phyloP scores from a whole-genome alignment of 805 yeast species.

The Clavispora carvajalis region DNA sequence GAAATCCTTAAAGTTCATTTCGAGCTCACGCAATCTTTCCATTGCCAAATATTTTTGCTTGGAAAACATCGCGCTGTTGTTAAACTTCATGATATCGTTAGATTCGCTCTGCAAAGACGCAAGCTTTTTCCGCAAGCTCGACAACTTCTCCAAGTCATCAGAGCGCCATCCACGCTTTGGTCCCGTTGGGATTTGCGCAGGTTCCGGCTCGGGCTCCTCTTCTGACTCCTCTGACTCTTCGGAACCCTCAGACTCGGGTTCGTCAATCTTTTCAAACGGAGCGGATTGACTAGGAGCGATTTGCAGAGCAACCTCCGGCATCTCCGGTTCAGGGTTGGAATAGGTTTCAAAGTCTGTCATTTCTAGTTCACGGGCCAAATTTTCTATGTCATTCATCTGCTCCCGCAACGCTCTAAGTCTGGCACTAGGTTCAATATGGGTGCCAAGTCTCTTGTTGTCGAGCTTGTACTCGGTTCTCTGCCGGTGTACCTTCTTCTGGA shows the following conservation, averaged over 20 bases:
- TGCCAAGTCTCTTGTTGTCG: slow-evolving; percentile 43
- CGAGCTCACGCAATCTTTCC: slow-evolving; percentile 67
- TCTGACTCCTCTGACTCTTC: slow-evolving; percentile 6
- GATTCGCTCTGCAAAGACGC: slow-evolving; percentile 66
- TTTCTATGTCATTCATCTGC: slow-evolving; percentile 79
- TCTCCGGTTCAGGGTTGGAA: slow-evolving; percentile 9
- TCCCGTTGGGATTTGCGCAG: slow-evolving; percentile 17
- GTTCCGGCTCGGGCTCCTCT: slow-evolving; percentile 13
- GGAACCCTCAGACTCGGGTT: slow-evolving; percentile 2
- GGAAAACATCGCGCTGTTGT: slow-evolving; percentile 53
- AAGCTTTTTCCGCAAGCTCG: slow-evolving; percentile 50
- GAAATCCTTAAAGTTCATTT: slow-evolving; percentile 58
- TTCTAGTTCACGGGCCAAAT: slow-evolving; percentile 81
- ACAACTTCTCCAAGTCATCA: slow-evolving; percentile 53
- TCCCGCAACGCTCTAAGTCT: slow-evolving; percentile 70
- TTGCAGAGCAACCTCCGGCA: neutral
- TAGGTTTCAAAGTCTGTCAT: slow-evolving; percentile 67
- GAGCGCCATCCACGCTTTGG: slow-evolving; percentile 38
- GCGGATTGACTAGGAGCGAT: neutral
- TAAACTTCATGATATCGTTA: slow-evolving; percentile 68
- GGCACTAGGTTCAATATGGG: slow-evolving; percentile 68
- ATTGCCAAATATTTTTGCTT: slow-evolving; percentile 62
- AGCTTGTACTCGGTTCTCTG: slow-evolving; percentile 43
- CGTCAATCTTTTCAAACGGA: neutral
- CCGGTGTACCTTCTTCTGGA: slow-evolving; percentile 42